Evolutionary conservation across 257 asterid genomes (phyloP).

Genomic region (Datura wrightii): DNA sequence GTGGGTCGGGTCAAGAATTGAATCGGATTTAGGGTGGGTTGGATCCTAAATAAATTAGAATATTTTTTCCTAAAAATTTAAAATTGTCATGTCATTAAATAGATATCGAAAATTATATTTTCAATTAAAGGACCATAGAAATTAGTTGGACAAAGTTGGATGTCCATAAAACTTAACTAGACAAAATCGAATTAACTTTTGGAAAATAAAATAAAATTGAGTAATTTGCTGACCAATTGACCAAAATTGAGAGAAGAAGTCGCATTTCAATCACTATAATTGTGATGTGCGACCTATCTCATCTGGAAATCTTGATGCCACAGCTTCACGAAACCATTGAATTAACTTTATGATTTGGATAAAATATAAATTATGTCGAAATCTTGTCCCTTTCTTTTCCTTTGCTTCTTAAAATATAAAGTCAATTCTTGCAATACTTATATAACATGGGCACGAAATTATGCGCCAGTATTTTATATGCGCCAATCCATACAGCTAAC

Average conservation of each 20-base stretch:
- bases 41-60: no score
- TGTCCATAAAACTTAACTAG: no score
- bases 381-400: background rate
- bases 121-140: no score
- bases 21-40: no score
- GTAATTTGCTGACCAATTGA: no score
- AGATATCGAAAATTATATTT: no score
- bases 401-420: background rate
- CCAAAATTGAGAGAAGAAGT: background rate
- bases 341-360: background rate
- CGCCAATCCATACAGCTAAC: background rate
- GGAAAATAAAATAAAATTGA: no score
- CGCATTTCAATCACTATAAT: background rate
- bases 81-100: no score
- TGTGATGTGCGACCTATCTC: background rate
- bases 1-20: no score
- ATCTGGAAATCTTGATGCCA: background rate
- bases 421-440: background rate
- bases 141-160: no score
- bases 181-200: no score
- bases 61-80: no score
- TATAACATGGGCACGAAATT: background rate
- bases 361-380: constrained; percentile 5
- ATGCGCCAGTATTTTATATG: constrained; percentile 7
- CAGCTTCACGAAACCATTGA: background rate